Percentiles rank a stretch among this genome's conserved stretches.
phyloP scores from a whole-genome alignment of 768 basidiomycete species.

The Mycena albidolilacea region DNA sequence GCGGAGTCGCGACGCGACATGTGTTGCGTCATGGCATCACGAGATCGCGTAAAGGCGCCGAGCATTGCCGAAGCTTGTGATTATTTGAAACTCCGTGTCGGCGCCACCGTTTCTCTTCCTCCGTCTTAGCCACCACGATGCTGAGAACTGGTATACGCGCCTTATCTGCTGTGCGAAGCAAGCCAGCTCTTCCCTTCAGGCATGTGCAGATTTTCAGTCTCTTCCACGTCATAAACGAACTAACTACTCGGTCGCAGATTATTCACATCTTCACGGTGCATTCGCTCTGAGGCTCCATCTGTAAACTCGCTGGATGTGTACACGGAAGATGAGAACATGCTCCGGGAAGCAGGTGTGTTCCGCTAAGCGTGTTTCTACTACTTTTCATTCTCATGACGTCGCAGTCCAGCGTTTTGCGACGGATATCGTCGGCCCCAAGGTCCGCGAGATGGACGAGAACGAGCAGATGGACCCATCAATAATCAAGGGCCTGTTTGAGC shows the following conservation, averaged over 20 bases:
- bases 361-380: neutral
- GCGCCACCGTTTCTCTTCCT: neutral
- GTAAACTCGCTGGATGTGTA: conserved; percentile 83
- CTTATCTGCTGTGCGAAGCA: conserved; percentile 14
- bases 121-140: conserved; percentile 11
- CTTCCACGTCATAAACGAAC: neutral
- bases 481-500: conserved; percentile 92
- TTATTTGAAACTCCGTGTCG: neutral
- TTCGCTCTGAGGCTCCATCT: conserved; percentile 46
- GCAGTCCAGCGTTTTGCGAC: conserved; percentile 89
- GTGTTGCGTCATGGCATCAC: neutral
- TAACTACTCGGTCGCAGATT: conserved; percentile 42
- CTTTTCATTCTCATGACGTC: neutral
- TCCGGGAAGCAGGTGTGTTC: conserved; percentile 87
- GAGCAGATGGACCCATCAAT: conserved; percentile 93
- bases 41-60: neutral
- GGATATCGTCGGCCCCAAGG: conserved; percentile 92
- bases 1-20: too few species aligned
- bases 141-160: conserved; percentile 34
- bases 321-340: conserved; percentile 95
- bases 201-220: neutral
- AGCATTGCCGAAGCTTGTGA: conserved; percentile 12
- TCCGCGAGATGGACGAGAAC: conserved; percentile 98
- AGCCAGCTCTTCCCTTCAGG: conserved; percentile 27
- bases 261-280: conserved; percentile 55